Evolutionary conservation across 1,139 yeast genomes (phyloP).

Genomic region (Debaryomyces psychrophilus): DNA sequence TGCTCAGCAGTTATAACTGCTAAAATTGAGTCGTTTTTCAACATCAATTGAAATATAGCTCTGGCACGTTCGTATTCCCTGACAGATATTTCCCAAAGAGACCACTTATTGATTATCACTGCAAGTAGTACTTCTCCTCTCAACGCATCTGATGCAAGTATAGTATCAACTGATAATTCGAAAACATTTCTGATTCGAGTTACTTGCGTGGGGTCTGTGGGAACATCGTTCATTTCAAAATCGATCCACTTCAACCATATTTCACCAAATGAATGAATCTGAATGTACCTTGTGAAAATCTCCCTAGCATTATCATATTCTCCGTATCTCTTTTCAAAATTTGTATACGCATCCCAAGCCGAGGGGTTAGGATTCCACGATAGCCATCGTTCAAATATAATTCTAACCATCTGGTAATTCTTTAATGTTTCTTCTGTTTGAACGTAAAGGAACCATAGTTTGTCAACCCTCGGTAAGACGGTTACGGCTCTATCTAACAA

Average conservation of each 20-base stretch:
- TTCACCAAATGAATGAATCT: conserved; percentile 51
- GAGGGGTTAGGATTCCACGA: conserved; percentile 66
- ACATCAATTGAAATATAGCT: conserved; percentile 59
- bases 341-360: conserved; percentile 78
- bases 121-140: conserved; percentile 28
- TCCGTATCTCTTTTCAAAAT: conserved; percentile 69
- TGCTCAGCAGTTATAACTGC: conserved; percentile 44
- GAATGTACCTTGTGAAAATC: conserved; percentile 59
- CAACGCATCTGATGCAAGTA: conserved; percentile 27
- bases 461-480: conserved; percentile 75
- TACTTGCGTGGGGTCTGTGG: conserved; percentile 16
- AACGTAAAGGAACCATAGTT: conserved; percentile 83
- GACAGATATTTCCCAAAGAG: conserved; percentile 70
- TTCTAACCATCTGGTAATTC: conserved; percentile 63
- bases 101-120: conserved; percentile 52
- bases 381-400: conserved; percentile 79
- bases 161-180: conserved; percentile 64
- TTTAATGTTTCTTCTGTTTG: conserved; percentile 81
- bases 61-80: conserved; percentile 69
- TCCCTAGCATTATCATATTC: conserved; percentile 61
- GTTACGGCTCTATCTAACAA: conserved; percentile 78
- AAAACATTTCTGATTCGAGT: conserved; percentile 62
- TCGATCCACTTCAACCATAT: conserved; percentile 63
- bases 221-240: conserved; percentile 31
- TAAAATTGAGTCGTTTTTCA: conserved; percentile 32